Base-by-base conservation (phyloP, 345 rosid species). In the Eucalyptus fibrosa region DNA sequence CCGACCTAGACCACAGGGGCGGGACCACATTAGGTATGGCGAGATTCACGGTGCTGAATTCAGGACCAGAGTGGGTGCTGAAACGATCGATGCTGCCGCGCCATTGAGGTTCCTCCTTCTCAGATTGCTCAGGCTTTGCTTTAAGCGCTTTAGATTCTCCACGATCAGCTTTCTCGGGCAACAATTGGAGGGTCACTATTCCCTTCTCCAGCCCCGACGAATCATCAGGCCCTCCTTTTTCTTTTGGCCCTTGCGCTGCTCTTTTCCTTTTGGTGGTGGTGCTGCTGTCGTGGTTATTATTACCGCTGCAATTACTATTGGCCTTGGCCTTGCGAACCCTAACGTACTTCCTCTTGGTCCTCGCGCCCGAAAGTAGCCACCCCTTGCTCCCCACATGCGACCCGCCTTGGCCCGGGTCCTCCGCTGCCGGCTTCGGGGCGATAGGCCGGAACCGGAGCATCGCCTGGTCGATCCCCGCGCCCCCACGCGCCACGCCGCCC, bases 361-460 rank as follows among this genome's bases (percentile, higher is more conserved):
- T 88, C 50, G 82, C 55, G 19, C 45, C 28, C 51, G 88, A 30
- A 18, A 77, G 59, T 7, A 60, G 45, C 45, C 82, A 87, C 34
- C 51, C 49, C 86, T 69, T 87, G 62, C 82, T 87, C 12, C 87
- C 67, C 50, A n/a, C 87, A 51, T 37, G 90, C 26, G 59, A 72
- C 17, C 65, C 88, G 50, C 86, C 90, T 65, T 34, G 55, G 37
- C 45, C 87, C 13, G 65, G 47, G 13, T 56, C 91, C 30, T 86
- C 88, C 13, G 87, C 59, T 26, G 88, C 72, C 16, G 91, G 91
- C 90, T 86, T 90, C 55, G 91, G 89, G 37, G 91, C 91, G 37
- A 90, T 90, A n/a, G 91, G 91, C 77, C 91, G 86, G 90, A 90
- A 90, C 34, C 81, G 85, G 26, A 88, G 86, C 90, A 88, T 88